Base-by-base conservation (phyloP, 2,329 filamentous ascomycete species). In the Rutstroemia sp. region DNA sequence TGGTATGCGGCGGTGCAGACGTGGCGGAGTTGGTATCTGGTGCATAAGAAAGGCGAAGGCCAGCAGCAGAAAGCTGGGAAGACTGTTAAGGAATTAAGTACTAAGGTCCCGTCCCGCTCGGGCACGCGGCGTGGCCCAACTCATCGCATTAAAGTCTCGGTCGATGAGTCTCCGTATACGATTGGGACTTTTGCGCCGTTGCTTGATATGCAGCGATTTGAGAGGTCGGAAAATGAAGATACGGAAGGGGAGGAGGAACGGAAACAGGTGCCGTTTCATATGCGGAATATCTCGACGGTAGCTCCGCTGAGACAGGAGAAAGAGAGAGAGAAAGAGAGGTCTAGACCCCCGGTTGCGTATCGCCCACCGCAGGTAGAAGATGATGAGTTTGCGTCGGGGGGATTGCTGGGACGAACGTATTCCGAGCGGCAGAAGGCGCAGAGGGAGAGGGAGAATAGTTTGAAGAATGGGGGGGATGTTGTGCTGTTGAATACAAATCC, bases 1-100 rank as follows among this genome's bases (percentile, higher is more conserved):
- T 96, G 92, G 72, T 84, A 87, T 65, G 76, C 79, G 16, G 78
- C 79, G 23, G 78, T 95, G 1, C 90, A 96, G 60, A 74, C 74
- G 41, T 96, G 92, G 92, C 82, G 92, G 57, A 95, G 89, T 70
- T 96, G 91, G 90, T 96, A 96, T 67, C 73, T 96, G 7, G 87
- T 89, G 45, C 85, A 89, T 63, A 83, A 84, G 59, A 79, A 86
- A 67, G 82, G 67, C 64, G 48, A 69, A 63, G 60, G 66, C 53
- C 57, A 65, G 61, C 57, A 65, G 61, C 70, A 67, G 58, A 66
- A 61, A 5, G 60, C 66, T 60, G n/a, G 58, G 10, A 63, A 55
- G n/a, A 58, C 58, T n/a, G 25, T 56, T 2, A 65, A 46, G 63
- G 67, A 56, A 37, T 39, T 58, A n/a, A 57, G 16, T 25, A 55